Evolutionary conservation across 2,329 filamentous ascomycete species (phyloP).

Genomic region (Aaosphaeria arxii): DNA sequence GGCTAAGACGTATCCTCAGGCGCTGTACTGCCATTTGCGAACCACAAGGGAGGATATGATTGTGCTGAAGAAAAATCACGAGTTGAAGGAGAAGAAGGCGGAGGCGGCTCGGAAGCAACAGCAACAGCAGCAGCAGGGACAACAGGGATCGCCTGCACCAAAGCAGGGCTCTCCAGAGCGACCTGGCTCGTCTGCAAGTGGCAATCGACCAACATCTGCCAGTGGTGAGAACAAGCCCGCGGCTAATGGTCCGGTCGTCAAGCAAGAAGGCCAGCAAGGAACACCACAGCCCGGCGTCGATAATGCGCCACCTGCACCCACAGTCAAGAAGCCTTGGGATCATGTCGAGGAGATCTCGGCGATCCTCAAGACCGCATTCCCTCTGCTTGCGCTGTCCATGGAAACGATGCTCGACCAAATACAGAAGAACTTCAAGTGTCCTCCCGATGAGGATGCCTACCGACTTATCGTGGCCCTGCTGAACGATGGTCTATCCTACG

Average conservation of each 20-base stretch:
- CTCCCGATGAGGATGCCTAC: conserved; percentile 96
- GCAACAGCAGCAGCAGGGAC: conserved; percentile 46
- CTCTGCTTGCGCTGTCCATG: conserved; percentile 93
- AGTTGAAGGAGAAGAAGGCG: conserved; percentile 57
- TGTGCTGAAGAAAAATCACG: conserved; percentile 85
- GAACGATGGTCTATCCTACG: conserved; percentile 91
- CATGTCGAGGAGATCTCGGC: conserved; percentile 94
- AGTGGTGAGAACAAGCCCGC: conserved; percentile 47
- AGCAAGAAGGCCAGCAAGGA: conserved; percentile 35
- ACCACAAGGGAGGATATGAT: conserved; percentile 94
- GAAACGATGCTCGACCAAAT: conserved; percentile 99
- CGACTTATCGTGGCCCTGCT: conserved; percentile 94
- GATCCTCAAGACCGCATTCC: conserved; percentile 94
- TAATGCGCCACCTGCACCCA: conserved; percentile 19
- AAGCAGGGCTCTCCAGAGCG: conserved; percentile 37
- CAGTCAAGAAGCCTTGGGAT: conserved; percentile 82
- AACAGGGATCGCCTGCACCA: conserved; percentile 31
- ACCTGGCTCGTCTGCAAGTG: conserved; percentile 25
- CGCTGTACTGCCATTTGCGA: conserved; percentile 90
- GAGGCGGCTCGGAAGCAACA: conserved; percentile 60
- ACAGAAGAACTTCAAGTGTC: conserved; percentile 98
- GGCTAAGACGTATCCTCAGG: conserved; percentile 90
- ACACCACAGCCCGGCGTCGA: conserved; percentile 23
- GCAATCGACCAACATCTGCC: conserved; percentile 27
- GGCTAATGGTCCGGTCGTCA: conserved; percentile 35